phyloP scores from a whole-genome alignment of 805 yeast species.

The Schwanniomyces occidentalis region DNA sequence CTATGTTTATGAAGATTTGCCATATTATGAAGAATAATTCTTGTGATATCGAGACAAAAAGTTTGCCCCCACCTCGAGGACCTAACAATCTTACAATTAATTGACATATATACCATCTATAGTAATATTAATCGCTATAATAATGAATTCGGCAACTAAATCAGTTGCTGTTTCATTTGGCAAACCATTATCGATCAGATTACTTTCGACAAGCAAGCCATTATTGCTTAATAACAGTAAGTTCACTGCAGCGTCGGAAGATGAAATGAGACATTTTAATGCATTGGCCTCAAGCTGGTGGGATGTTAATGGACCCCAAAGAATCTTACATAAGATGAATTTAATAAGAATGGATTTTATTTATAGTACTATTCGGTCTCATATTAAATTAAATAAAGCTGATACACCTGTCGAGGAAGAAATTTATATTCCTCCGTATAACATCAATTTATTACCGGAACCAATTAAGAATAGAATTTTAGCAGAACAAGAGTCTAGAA shows the following conservation, averaged over 20 bases:
- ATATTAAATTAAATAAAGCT: conserved; percentile 41
- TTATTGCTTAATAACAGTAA: too few species aligned
- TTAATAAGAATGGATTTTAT: conserved; percentile 85
- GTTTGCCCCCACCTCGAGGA: too few species aligned
- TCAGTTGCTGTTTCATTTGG: conserved; percentile 98
- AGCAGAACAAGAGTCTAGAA: conserved; percentile 49
- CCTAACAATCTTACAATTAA: too few species aligned
- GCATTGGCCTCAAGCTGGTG: conserved; percentile 96
- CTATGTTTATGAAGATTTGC: too few species aligned
- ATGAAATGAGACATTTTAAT: conserved; percentile 80
- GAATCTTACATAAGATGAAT: conserved; percentile 95
- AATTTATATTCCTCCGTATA: conserved; percentile 78
- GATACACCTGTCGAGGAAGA: conserved; percentile 37
- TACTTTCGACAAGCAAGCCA: too few species aligned
- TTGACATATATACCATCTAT: too few species aligned
- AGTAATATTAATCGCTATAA: too few species aligned
- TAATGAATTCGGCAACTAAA: conserved; percentile 87
- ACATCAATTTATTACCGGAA: conserved; percentile 62
- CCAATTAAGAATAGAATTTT: conserved; percentile 49
- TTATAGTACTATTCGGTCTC: conserved; percentile 52
- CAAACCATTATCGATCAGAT: too few species aligned
- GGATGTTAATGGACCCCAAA: conserved; percentile 91
- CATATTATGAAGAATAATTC: too few species aligned
- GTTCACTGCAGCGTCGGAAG: conserved; percentile 46
- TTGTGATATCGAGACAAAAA: too few species aligned